These are phyloP conservation scores for Gonapodya sp. DNA, from an alignment of 192 early-diverging fungal species.

Conservation along the genomic window DNA sequence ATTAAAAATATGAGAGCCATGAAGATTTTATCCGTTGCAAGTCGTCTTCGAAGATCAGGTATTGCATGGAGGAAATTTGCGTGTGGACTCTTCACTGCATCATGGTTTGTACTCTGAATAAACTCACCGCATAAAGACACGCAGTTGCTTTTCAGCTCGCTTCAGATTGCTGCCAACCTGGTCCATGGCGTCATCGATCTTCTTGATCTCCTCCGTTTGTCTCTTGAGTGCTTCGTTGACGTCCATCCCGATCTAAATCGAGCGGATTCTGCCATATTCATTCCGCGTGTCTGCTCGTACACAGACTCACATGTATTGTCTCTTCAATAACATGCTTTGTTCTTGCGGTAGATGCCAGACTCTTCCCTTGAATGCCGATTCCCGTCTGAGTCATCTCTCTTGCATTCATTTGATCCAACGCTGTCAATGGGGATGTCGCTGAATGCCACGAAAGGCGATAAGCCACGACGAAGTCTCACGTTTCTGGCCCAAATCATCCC, in stretches of 20 bases:
- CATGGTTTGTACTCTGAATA: not conserved
- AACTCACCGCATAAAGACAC: constrained; percentile 40
- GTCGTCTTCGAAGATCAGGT: constrained; percentile 22
- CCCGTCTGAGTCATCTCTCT: constrained; percentile 40
- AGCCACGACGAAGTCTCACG: constrained; percentile 8
- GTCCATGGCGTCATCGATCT: constrained; percentile 37
- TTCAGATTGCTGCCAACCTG: constrained; percentile 44
- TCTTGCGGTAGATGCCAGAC: constrained; percentile 29
- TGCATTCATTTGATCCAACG: constrained; percentile 36
- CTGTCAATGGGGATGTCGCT: constrained; percentile 7
- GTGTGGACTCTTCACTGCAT: not conserved
- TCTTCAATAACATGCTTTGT: constrained; percentile 34
- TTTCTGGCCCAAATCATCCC: constrained; percentile 28
- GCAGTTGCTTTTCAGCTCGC: constrained; percentile 47
- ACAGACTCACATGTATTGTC: constrained; percentile 32
- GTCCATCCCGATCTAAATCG: constrained; percentile 30
- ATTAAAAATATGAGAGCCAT: constrained; percentile 46
- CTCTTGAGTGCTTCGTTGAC: constrained; percentile 35
- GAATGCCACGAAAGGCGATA: not conserved
- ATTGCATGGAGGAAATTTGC: not conserved
- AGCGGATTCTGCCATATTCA: not conserved
- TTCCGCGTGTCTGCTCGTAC: not conserved
- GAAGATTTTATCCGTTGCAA: constrained; percentile 50
- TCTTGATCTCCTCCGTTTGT: constrained; percentile 43
- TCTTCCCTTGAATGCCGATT: constrained; percentile 39